Percentiles rank a stretch among this genome's conserved stretches.
Evolutionary conservation across 2,329 filamentous ascomycete species (phyloP).

Genomic region (Albophoma yamanashiensis): DNA sequence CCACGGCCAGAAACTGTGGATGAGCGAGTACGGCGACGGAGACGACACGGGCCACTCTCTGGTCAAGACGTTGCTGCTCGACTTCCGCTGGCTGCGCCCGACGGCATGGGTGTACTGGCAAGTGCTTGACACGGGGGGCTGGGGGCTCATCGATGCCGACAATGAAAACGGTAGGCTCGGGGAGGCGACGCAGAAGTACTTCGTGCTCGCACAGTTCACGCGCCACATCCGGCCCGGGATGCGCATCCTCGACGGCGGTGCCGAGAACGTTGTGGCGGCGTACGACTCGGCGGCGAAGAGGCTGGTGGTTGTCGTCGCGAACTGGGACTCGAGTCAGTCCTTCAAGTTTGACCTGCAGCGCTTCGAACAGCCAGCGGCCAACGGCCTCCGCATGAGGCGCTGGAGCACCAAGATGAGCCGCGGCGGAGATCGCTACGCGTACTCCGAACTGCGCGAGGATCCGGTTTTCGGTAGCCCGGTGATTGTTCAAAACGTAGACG

Average conservation of each 20-base stretch:
- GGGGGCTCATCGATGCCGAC: constrained; percentile 28
- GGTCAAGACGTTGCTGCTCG: constrained; percentile 25
- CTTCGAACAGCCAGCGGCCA: too few species aligned
- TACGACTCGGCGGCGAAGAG: constrained; percentile 22
- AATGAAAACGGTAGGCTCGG: constrained; percentile 21
- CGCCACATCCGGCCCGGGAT: constrained; percentile 30
- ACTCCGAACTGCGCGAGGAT: too few species aligned
- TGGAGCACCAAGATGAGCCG: too few species aligned
- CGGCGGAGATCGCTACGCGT: too few species aligned
- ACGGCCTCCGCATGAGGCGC: too few species aligned
- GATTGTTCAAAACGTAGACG: too few species aligned
- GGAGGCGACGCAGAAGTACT: constrained; percentile 25
- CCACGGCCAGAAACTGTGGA: constrained; percentile 22
- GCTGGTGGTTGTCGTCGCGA: constrained; percentile 27
- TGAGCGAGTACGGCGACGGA: constrained; percentile 30
- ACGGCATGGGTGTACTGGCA: constrained; percentile 35
- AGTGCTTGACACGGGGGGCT: constrained; percentile 26
- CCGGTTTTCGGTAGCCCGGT: too few species aligned
- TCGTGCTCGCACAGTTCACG: constrained; percentile 28
- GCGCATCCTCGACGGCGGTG: constrained; percentile 24
- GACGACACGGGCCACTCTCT: constrained; percentile 24
- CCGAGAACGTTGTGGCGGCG: constrained; percentile 24
- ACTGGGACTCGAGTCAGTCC: constrained; percentile 25
- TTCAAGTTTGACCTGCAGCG: constrained; percentile 12
- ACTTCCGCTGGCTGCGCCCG: constrained; percentile 27